Conservation (phyloP, 225 moss, liverwort and hornwort genomes). For the Pseudisothecium myosuroides region DNA sequence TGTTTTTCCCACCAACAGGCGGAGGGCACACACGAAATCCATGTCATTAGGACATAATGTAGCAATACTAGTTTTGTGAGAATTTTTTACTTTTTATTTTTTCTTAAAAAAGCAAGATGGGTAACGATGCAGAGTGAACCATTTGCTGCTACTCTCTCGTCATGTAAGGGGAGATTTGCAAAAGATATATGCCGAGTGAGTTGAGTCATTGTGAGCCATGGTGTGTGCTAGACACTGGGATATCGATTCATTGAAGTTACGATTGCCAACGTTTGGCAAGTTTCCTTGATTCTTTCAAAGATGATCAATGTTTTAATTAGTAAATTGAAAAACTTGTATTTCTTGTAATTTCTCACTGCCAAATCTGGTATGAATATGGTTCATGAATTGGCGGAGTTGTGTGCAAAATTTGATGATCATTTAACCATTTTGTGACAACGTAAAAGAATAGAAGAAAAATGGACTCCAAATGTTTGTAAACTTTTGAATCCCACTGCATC, state of each 20-base stretch:
- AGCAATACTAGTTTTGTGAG: background rate
- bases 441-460: no score
- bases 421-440: no score
- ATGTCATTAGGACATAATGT: background rate
- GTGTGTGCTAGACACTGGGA: no score
- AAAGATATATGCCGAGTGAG: background rate
- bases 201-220: background rate
- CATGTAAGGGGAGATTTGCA: background rate
- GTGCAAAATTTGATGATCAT: background rate
- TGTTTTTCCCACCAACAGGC: slow-evolving; percentile 35
- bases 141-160: background rate
- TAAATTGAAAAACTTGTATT: background rate
- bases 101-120: background rate
- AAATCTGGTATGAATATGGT: background rate
- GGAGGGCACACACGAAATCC: slow-evolving; percentile 12
- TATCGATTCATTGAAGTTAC: background rate
- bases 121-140: background rate
- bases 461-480: background rate
- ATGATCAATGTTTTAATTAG: background rate
- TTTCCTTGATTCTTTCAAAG: background rate
- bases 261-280: background rate
- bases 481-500: no score
- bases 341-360: no score
- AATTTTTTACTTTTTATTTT: background rate
- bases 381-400: background rate